phyloP scores from a whole-genome alignment of 805 yeast genomes.

The Candida pseudofarinosa region DNA sequence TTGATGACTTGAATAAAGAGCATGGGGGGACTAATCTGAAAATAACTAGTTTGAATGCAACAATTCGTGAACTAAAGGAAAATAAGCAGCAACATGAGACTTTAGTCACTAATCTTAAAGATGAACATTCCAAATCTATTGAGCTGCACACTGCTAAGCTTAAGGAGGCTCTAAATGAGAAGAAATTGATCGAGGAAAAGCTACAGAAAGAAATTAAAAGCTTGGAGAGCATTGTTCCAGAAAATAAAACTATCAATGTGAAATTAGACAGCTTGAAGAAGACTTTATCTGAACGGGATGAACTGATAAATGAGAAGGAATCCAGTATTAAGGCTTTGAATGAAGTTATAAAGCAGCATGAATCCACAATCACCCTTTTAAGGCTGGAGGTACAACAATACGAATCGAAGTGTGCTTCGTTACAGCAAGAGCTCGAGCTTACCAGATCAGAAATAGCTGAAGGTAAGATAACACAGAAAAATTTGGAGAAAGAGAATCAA shows the following conservation, averaged over 20 bases:
- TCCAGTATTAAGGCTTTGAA: background rate
- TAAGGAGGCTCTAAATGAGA: background rate
- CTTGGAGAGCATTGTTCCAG: background rate
- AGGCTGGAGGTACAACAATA: background rate
- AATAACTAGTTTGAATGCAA: background rate
- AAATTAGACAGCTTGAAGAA: background rate
- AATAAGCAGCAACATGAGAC: constrained; percentile 3
- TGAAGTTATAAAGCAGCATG: background rate
- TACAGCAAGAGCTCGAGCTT: background rate
- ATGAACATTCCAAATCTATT: constrained; percentile 17
- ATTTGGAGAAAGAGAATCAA: constrained; percentile 1
- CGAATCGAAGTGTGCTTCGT: background rate
- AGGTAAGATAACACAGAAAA: background rate
- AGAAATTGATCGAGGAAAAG: background rate
- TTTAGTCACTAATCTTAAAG: constrained; percentile 13
- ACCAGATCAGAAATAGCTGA: background rate
- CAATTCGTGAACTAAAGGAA: background rate
- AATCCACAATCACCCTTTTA: background rate
- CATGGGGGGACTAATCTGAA: background rate
- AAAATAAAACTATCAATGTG: background rate
- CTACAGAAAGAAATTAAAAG: background rate
- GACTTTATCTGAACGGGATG: background rate
- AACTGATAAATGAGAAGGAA: background rate
- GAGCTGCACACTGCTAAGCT: constrained; percentile 6
- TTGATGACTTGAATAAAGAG: background rate